A percentile compares a stretch with the other conserved stretches of the same genome.
phyloP scores from a whole-genome alignment of 106 monocot genomes.

The Xerophyta viscosa region DNA sequence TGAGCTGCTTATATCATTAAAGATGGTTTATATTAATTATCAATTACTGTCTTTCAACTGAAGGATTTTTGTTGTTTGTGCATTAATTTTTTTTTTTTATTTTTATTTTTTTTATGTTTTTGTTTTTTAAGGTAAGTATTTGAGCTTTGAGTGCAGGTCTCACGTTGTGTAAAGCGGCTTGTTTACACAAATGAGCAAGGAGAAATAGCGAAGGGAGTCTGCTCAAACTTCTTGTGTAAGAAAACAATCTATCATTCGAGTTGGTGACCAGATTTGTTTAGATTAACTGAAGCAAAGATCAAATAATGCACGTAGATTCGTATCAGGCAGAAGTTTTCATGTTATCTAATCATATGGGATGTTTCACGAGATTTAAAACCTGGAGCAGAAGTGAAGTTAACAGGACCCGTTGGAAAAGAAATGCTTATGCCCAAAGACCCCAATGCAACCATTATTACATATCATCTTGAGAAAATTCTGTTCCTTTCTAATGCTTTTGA shows the following conservation, averaged over 20 bases:
- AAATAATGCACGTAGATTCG: background rate
- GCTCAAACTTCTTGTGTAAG: slow-evolving; percentile 97
- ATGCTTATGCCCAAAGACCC: slow-evolving; percentile 99
- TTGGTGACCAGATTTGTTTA: background rate
- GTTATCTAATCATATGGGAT: background rate
- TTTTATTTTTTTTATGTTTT: no score
- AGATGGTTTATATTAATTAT: no score
- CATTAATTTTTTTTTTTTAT: no score
- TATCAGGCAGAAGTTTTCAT: background rate
- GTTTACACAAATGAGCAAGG: slow-evolving; percentile 95
- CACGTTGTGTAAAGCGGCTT: slow-evolving; percentile 87
- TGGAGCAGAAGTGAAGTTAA: slow-evolving; percentile 74
- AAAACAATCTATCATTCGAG: background rate
- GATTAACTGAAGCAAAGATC: background rate
- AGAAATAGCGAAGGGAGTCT: slow-evolving; percentile 95
- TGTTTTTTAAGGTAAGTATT: background rate
- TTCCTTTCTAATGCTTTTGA: no score
- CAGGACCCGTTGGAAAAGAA: slow-evolving; percentile 96
- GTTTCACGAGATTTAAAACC: slow-evolving; percentile 85
- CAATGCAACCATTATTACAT: slow-evolving; percentile 92
- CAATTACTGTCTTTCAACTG: no score
- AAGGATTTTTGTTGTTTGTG: no score
- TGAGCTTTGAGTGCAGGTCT: slow-evolving; percentile 43
- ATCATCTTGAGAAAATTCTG: slow-evolving; percentile 18
- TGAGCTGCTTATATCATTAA: no score